Percentiles rank a stretch among this genome's conserved stretches.
Evolutionary conservation across 75 land plant genomes (phyloP).

Genomic region (Adiantum capillusveneris): DNA sequence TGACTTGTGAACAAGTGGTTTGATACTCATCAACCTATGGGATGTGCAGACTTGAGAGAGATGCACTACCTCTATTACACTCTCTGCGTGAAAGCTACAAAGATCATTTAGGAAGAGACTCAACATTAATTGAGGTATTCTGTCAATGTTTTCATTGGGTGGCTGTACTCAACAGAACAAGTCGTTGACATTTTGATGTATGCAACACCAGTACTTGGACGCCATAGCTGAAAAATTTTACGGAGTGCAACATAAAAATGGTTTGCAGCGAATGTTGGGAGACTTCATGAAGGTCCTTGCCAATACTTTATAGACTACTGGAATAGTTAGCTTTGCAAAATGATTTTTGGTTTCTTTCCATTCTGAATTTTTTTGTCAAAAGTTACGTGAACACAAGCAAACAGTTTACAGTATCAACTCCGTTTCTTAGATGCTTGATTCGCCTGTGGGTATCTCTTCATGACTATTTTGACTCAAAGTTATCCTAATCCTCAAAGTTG

Average conservation of each 20-base stretch:
- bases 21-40: no score
- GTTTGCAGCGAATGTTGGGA: slow-evolving; percentile 79
- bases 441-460: no score
- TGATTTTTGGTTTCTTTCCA: no score
- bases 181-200: neutral
- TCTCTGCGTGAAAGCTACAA: slow-evolving; percentile 66
- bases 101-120: slow-evolving; percentile 65
- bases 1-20: no score
- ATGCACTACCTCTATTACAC: slow-evolving; percentile 83
- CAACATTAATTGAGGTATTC: slow-evolving; percentile 69
- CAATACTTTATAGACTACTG: no score
- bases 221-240: slow-evolving; percentile 75
- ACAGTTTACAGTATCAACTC: no score
- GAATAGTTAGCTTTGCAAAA: no score
- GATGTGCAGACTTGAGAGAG: slow-evolving; percentile 82
- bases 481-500: no score
- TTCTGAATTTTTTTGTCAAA: no score
- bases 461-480: no score
- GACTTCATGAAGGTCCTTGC: slow-evolving; percentile 73
- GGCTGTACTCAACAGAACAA: neutral
- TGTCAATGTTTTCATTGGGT: neutral
- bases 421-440: no score
- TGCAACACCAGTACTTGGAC: slow-evolving; percentile 59
- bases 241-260: slow-evolving; percentile 58
- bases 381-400: no score